phyloP scores from a whole-genome alignment of 192 early-diverging fungal genomes.

The Gaertneriomyces semiglobifer region DNA sequence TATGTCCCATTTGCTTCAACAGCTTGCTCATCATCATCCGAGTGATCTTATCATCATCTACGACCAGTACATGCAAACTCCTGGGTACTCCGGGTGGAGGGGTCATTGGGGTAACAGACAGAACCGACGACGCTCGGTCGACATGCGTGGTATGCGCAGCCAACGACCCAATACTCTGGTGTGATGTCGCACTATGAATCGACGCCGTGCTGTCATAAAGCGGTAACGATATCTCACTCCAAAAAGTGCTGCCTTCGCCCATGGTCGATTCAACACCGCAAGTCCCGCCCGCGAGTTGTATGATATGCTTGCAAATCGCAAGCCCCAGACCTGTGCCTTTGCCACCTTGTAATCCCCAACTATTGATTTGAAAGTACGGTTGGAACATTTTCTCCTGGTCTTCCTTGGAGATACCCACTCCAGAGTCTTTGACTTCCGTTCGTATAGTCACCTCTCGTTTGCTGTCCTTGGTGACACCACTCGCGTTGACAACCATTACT shows the following conservation, averaged over 20 bases:
- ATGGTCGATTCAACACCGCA: constrained; percentile 15
- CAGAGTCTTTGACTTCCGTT: constrained; percentile 21
- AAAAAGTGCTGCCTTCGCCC: constrained; percentile 21
- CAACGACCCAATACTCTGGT: neutral
- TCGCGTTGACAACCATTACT: neutral
- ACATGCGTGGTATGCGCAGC: neutral
- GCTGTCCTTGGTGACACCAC: neutral
- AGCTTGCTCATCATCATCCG: constrained; percentile 28
- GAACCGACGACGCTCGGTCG: neutral
- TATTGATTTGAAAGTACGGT: constrained; percentile 24
- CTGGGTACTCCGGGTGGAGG: neutral
- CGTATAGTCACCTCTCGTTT: constrained; percentile 7
- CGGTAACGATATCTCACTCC: constrained; percentile 21
- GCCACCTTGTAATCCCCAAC: constrained; percentile 15
- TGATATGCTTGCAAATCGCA: constrained; percentile 28
- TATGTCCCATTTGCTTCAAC: constrained; percentile 22
- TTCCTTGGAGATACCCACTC: constrained; percentile 16
- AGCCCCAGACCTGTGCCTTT: constrained; percentile 30
- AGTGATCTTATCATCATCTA: constrained; percentile 28
- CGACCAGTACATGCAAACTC: constrained; percentile 16
- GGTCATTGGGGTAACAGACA: neutral
- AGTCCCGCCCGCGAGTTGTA: constrained; percentile 24
- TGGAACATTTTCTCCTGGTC: constrained; percentile 19
- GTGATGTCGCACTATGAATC: neutral
- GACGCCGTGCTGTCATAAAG: neutral